These are phyloP conservation scores for Garcia nutans DNA, from an alignment of 345 rosid species.

Conservation along the genomic window DNA sequence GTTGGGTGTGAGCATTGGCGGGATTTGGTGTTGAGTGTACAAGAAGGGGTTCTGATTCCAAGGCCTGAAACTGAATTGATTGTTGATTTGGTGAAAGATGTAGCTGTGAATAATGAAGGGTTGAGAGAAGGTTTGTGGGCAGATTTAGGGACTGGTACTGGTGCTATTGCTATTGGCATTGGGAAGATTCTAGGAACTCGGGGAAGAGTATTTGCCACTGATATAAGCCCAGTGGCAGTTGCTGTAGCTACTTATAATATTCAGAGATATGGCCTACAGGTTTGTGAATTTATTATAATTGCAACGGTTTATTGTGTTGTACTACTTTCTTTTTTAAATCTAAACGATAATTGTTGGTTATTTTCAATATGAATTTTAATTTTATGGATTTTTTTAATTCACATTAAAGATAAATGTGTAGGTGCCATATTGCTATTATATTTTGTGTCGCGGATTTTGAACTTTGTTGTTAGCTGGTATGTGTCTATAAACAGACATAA, in stretches of 20 bases:
- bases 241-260: constrained; percentile 62
- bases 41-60: constrained; percentile 92
- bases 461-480: neutral
- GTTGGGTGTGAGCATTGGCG: constrained; percentile 97
- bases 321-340: neutral
- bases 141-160: constrained; percentile 89
- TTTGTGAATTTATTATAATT: constrained; percentile 22
- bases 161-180: constrained; percentile 81
- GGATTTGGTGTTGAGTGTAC: constrained; percentile 75
- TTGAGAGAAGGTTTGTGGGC: constrained; percentile 67
- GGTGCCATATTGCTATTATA: no score
- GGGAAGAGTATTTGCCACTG: constrained; percentile 72
- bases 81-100: constrained; percentile 60
- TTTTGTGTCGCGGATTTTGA: neutral
- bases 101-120: constrained; percentile 26
- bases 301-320: neutral
- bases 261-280: constrained; percentile 68
- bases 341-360: neutral
- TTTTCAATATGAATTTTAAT: neutral
- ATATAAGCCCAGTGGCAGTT: constrained; percentile 66
- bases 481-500: neutral
- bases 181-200: constrained; percentile 40
- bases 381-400: neutral
- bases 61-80: constrained; percentile 86
- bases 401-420: neutral